phyloP scores from a whole-genome alignment of 176 grass and related monocot genomes.

The Eragrostis nindensis region DNA sequence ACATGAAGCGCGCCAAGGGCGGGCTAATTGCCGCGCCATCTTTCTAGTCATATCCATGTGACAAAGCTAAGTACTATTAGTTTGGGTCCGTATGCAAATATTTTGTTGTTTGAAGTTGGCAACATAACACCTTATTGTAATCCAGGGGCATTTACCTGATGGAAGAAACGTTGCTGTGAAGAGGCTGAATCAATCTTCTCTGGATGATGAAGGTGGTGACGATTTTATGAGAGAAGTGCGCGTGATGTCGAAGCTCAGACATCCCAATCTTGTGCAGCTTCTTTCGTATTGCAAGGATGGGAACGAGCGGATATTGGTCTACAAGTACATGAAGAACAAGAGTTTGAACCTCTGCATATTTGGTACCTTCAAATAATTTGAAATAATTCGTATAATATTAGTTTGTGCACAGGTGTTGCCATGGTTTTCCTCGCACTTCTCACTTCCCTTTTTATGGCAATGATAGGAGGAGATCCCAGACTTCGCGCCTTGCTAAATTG shows the following conservation, averaged over 20 bases:
- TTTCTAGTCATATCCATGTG: background rate
- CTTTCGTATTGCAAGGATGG: constrained; percentile 33
- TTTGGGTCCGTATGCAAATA: too few relatives aligned
- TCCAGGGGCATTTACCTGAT: constrained; percentile 22
- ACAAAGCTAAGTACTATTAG: background rate
- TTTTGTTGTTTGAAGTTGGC: background rate
- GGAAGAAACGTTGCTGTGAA: constrained; percentile 37
- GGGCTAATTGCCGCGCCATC: too few relatives aligned
- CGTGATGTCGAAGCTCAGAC: constrained; percentile 36
- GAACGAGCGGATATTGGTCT: constrained; percentile 16
- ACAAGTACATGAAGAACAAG: constrained; percentile 30
- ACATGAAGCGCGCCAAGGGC: too few relatives aligned
- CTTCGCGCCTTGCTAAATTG: constrained; percentile 12
- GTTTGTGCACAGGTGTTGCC: background rate
- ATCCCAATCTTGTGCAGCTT: constrained; percentile 20
- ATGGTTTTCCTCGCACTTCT: background rate
- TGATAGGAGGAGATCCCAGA: background rate
- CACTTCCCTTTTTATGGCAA: background rate
- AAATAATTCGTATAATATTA: background rate
- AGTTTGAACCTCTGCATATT: constrained; percentile 37
- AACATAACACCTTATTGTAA: background rate
- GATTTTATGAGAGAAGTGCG: constrained; percentile 41
- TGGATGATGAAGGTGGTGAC: background rate
- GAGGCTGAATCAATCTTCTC: background rate
- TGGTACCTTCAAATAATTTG: constrained; percentile 2